Conservation (phyloP, 352 stramenopile genomes). For the Blastocystis sp. region DNA sequence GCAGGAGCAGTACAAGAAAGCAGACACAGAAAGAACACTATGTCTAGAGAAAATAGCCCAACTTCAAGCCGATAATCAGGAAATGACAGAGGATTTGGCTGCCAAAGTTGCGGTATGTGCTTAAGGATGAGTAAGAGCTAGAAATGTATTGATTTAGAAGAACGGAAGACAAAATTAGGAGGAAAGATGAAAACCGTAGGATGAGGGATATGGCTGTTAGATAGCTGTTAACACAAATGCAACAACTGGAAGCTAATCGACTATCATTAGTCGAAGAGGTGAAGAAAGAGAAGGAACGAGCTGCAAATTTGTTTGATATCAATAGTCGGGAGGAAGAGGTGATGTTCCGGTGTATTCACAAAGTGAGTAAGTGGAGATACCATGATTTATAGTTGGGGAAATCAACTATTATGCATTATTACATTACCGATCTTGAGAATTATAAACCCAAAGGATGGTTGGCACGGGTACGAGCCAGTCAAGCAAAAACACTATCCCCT, state of each 20-base stretch:
- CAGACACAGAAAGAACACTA: conserved; percentile 2
- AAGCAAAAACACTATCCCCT: conserved; percentile 22
- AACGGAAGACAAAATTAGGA: background rate
- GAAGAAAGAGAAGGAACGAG: conserved; percentile 24
- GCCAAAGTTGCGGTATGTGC: background rate
- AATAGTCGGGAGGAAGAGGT: conserved; percentile 21
- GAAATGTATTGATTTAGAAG: conserved; percentile 59
- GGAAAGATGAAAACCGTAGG: conserved; percentile 42
- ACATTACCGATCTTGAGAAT: background rate
- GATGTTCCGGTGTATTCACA: conserved; percentile 57
- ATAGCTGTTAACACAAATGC: conserved; percentile 34
- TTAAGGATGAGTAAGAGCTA: background rate
- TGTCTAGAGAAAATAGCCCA: conserved; percentile 61
- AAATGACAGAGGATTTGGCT: conserved; percentile 14
- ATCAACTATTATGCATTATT: conserved; percentile 20
- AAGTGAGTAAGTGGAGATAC: background rate
- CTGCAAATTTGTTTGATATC: background rate
- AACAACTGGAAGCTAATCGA: conserved; percentile 35
- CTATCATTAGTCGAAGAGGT: background rate
- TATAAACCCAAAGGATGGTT: conserved; percentile 60
- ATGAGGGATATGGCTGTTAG: background rate
- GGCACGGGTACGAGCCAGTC: conserved; percentile 29
- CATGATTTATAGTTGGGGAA: conserved; percentile 25
- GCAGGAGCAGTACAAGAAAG: background rate
- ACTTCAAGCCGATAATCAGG: conserved; percentile 44